Conservation (phyloP, 2,329 filamentous ascomycete genomes). For the Aspergillus sp. region DNA sequence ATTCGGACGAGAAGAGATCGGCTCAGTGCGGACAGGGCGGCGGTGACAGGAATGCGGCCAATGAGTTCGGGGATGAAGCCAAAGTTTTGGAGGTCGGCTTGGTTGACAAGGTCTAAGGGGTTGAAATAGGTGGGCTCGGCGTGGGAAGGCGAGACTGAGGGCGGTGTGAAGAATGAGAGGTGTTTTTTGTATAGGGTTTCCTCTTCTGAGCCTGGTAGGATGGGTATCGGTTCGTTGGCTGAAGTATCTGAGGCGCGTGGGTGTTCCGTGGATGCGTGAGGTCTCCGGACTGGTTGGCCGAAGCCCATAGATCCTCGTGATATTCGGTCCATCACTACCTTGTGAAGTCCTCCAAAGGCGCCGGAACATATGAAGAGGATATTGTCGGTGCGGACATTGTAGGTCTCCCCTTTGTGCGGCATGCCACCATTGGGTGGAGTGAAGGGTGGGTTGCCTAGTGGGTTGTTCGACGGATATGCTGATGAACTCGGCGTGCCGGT, state of each 20-base stretch:
- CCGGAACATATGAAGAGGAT: conserved; percentile 97
- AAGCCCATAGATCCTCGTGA: conserved; percentile 89
- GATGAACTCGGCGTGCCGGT: conserved; percentile 41
- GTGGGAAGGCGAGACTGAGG: conserved; percentile 47
- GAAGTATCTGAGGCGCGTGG: conserved; percentile 28
- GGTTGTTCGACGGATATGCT: conserved; percentile 43
- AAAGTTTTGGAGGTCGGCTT: conserved; percentile 78
- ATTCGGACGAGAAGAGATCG: conserved; percentile 76
- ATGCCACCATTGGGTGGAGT: conserved; percentile 34
- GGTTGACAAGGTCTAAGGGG: conserved; percentile 72
- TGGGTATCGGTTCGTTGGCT: conserved; percentile 50
- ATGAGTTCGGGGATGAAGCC: conserved; percentile 96
- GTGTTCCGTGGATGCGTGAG: conserved; percentile 34
- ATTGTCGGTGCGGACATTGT: conserved; percentile 87
- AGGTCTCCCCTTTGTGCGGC: conserved; percentile 61
- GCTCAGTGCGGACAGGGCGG: conserved; percentile 77
- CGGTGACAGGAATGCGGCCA: conserved; percentile 89
- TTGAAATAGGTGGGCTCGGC: conserved; percentile 57
- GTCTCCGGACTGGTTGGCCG: conserved; percentile 74
- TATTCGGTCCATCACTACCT: conserved; percentile 83
- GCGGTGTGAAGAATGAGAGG: conserved; percentile 64
- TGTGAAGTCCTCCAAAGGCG: conserved; percentile 91
- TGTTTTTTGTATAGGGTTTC: conserved; percentile 63
- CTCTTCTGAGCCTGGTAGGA: conserved; percentile 67
- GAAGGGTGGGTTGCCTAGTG: conserved; percentile 38